Conservation (phyloP, 345 rosid genomes). For the Boechera stricta region DNA sequence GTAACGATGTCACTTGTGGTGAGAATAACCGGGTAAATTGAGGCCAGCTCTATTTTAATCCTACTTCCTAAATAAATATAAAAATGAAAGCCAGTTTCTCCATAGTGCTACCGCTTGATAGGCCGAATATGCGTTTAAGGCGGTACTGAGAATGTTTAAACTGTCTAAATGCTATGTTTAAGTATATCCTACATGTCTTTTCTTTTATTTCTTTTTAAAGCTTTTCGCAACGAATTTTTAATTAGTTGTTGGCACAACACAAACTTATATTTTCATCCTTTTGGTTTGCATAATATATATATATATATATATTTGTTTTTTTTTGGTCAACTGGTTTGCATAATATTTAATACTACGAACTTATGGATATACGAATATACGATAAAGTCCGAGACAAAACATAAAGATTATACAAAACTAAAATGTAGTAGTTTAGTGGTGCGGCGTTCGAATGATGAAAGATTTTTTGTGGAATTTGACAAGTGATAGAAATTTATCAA, state of each 20-base stretch:
- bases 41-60: conserved; percentile 12
- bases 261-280: background rate
- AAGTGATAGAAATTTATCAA: background rate
- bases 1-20: background rate
- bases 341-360: conserved; percentile 5
- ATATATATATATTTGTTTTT: too few relatives aligned
- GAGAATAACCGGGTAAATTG: background rate
- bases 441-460: background rate
- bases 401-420: background rate
- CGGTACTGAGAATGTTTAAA: conserved; percentile 11
- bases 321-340: background rate
- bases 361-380: conserved; percentile 34
- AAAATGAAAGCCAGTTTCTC: conserved; percentile 11
- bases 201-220: background rate
- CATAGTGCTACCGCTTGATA: conserved; percentile 10
- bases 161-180: conserved; percentile 25
- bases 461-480: background rate
- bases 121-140: conserved; percentile 36
- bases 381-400: conserved; percentile 19
- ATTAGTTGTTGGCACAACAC: background rate
- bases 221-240: background rate
- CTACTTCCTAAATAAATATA: background rate
- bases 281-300: background rate
- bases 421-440: background rate
- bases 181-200: conserved; percentile 22